These are phyloP conservation scores for Boechera retrofracta DNA, from an alignment of 345 rosid species.

Conservation along the genomic window DNA sequence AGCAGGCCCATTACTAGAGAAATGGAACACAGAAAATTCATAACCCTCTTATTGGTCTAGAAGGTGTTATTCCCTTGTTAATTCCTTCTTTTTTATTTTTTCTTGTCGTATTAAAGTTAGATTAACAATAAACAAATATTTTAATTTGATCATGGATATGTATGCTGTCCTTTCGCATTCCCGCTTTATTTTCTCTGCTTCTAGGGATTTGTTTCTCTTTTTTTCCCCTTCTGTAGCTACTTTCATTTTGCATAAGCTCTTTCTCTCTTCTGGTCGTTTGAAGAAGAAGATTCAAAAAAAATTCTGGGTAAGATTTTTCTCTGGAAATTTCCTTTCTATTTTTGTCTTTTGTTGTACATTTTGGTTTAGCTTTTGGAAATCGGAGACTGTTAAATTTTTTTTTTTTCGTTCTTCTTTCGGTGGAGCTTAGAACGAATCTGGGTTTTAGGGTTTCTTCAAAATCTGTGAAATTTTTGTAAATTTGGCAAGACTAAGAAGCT, in stretches of 20 bases:
- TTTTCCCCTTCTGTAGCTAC: background rate
- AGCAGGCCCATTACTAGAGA: background rate
- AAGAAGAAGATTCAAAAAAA: background rate
- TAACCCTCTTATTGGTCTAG: background rate
- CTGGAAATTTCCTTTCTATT: background rate
- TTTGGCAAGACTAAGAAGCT: background rate
- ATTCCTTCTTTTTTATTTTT: background rate
- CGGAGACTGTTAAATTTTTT: background rate
- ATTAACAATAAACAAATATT: conserved; percentile 11
- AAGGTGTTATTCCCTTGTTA: background rate
- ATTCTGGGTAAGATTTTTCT: conserved; percentile 14
- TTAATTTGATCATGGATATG: background rate
- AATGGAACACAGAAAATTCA: background rate
- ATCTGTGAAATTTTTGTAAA: conserved; percentile 14
- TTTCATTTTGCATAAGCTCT: background rate
- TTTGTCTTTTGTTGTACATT: background rate
- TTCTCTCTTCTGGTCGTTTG: background rate
- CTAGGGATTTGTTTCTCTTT: background rate
- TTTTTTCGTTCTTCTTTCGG: background rate
- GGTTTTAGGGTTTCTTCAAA: conserved; percentile 8
- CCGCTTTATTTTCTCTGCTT: conserved; percentile 31
- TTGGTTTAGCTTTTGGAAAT: background rate
- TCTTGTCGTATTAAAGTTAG: background rate
- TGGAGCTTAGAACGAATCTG: background rate
- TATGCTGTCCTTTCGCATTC: conserved; percentile 16